These are phyloP conservation scores for Cryomyces minteri DNA, from an alignment of 495 filamentous ascomycete species.

Conservation along the genomic window DNA sequence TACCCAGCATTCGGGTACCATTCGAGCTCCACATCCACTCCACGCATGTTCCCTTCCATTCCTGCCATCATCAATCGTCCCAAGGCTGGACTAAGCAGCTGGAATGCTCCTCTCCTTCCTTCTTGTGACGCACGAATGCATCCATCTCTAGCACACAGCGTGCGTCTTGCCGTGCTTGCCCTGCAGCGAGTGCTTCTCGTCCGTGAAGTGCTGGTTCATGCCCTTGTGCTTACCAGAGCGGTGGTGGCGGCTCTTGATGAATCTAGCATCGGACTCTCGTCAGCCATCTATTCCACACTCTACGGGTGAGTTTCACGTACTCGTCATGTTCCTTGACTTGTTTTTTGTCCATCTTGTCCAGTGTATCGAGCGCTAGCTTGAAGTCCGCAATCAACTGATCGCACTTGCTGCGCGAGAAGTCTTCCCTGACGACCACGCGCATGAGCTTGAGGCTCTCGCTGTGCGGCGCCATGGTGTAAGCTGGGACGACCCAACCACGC, in stretches of 20 bases:
- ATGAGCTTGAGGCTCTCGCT: conserved; percentile 64
- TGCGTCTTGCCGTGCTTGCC: conserved; percentile 82
- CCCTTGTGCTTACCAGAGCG: conserved; percentile 36
- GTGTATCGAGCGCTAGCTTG: conserved; percentile 43
- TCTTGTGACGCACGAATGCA: too few species aligned
- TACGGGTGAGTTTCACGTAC: conserved; percentile 21
- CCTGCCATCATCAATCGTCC: too few species aligned
- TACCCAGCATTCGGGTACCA: too few species aligned
- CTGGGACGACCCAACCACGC: conserved; percentile 78
- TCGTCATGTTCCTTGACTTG: conserved; percentile 44
- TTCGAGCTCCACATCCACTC: too few species aligned
- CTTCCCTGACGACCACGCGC: conserved; percentile 75
- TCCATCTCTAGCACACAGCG: conserved; percentile 43
- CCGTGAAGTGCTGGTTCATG: conserved; percentile 46
- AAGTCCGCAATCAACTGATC: conserved; percentile 57
- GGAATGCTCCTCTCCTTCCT: too few species aligned
- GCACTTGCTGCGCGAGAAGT: conserved; percentile 62
- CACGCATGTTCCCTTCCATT: too few species aligned
- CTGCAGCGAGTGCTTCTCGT: conserved; percentile 70
- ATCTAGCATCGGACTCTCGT: conserved; percentile 16
- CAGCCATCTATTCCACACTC: neutral
- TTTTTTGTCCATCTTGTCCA: conserved; percentile 55
- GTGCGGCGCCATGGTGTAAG: conserved; percentile 87
- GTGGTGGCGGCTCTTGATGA: conserved; percentile 33
- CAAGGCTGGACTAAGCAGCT: too few species aligned